Evolutionary conservation across 768 basidiomycete species (phyloP).

Genomic region (Hygrocybe punicea): DNA sequence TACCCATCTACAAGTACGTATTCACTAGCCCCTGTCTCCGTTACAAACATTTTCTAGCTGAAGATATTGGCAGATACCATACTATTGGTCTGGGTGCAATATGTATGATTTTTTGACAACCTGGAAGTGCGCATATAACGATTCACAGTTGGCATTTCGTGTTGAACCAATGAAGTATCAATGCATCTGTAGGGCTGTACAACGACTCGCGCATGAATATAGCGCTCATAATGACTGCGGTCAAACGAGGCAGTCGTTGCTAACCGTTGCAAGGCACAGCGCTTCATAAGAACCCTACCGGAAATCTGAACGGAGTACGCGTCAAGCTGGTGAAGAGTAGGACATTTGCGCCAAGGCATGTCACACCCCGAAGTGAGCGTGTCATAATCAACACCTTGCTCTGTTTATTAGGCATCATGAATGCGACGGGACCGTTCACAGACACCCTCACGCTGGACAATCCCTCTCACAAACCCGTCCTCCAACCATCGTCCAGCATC

Average conservation of each 20-base stretch:
- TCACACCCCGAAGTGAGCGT: background rate
- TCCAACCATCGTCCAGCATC: too few relatives aligned
- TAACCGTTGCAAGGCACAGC: conserved; percentile 82
- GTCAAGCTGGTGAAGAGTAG: conserved; percentile 78
- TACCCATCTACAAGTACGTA: too few relatives aligned
- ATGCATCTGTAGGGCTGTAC: too few relatives aligned
- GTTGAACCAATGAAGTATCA: too few relatives aligned
- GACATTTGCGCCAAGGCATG: conserved; percentile 73
- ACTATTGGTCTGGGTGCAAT: too few relatives aligned
- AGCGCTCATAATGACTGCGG: too few relatives aligned
- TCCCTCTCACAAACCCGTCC: too few relatives aligned
- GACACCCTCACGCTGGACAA: conserved; percentile 81
- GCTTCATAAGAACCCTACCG: conserved; percentile 64
- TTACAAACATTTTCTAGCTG: too few relatives aligned
- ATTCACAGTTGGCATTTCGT: conserved; percentile 38
- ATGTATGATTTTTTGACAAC: conserved; percentile 96
- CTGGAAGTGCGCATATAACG: conserved; percentile 69
- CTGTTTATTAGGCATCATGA: conserved; percentile 68
- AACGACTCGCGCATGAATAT: conserved; percentile 99
- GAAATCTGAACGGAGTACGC: conserved; percentile 68
- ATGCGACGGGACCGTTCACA: conserved; percentile 95
- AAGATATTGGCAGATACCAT: too few relatives aligned
- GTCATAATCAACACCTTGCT: background rate
- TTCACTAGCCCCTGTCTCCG: too few relatives aligned
- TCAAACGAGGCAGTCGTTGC: too few relatives aligned